phyloP scores from a whole-genome alignment of 1,284 basidiomycete genomes.

The Rhodotorula glutinis region DNA sequence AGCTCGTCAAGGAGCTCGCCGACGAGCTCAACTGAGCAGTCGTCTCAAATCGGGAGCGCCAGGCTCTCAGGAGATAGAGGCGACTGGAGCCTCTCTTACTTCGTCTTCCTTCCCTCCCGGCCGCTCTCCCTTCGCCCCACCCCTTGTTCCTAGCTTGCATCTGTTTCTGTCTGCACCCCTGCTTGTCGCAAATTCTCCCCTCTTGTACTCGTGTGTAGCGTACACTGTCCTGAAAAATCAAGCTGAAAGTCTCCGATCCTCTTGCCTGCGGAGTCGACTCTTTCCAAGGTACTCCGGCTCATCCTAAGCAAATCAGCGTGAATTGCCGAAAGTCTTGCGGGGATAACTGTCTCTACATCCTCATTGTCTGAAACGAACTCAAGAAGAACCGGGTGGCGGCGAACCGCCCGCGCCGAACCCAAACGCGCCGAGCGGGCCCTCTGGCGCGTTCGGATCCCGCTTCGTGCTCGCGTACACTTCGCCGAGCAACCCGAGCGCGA shows the following conservation, averaged over 20 bases:
- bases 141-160: no score
- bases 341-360: no score
- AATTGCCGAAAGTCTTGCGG: no score
- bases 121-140: neutral
- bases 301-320: no score
- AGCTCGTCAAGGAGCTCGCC: conserved; percentile 18
- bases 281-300: no score
- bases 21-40: conserved; percentile 1
- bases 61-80: no score
- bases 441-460: conserved; percentile 18
- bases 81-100: neutral
- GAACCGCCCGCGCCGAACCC: neutral
- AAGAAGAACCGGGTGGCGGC: neutral
- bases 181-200: neutral
- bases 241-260: no score
- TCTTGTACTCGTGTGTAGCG: neutral
- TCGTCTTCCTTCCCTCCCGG: neutral
- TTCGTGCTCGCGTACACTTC: conserved; percentile 52
- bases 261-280: no score
- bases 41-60: no score
- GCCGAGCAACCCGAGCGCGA: conserved; percentile 78
- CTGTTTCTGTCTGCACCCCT: neutral
- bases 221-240: no score
- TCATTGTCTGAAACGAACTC: neutral
- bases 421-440: conserved; percentile 19